Percentiles rank a stretch among this genome's conserved stretches.
Evolutionary conservation across 805 yeast species (phyloP).

Genomic region (Ogataea philodendri): DNA sequence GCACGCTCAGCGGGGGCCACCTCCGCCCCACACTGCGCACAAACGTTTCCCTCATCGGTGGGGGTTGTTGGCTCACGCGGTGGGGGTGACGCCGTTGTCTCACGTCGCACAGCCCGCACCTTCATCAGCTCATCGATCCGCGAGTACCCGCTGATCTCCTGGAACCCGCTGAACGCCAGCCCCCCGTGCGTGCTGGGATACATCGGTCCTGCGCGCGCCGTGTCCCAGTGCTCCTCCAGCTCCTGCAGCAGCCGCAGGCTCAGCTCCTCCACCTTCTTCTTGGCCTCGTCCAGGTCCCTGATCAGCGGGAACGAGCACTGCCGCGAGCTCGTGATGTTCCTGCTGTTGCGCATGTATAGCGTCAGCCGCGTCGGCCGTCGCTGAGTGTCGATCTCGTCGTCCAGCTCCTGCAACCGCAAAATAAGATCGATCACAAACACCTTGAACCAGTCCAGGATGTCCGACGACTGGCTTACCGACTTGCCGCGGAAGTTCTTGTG

Average conservation of each 20-base stretch:
- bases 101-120: background rate
- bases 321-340: conserved; percentile 34
- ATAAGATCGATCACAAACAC: conserved; percentile 80
- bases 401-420: conserved; percentile 68
- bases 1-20: conserved; percentile 9
- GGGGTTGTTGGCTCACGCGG: no score
- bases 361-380: conserved; percentile 57
- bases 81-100: background rate
- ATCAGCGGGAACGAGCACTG: conserved; percentile 41
- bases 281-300: conserved; percentile 38
- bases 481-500: conserved; percentile 71
- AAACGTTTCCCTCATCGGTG: conserved; percentile 6
- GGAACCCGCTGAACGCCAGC: conserved; percentile 54
- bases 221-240: conserved; percentile 28
- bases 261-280: conserved; percentile 25
- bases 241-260: conserved; percentile 24
- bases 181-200: conserved; percentile 53
- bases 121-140: conserved; percentile 12
- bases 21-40: conserved; percentile 18
- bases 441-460: conserved; percentile 72
- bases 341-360: conserved; percentile 35
- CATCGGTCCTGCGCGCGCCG: conserved; percentile 26
- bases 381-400: conserved; percentile 52
- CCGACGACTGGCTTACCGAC: conserved; percentile 50
- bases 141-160: conserved; percentile 29